Base-by-base conservation (phyloP, 2,329 filamentous ascomycete species). In the Fusarium albosuccineum region DNA sequence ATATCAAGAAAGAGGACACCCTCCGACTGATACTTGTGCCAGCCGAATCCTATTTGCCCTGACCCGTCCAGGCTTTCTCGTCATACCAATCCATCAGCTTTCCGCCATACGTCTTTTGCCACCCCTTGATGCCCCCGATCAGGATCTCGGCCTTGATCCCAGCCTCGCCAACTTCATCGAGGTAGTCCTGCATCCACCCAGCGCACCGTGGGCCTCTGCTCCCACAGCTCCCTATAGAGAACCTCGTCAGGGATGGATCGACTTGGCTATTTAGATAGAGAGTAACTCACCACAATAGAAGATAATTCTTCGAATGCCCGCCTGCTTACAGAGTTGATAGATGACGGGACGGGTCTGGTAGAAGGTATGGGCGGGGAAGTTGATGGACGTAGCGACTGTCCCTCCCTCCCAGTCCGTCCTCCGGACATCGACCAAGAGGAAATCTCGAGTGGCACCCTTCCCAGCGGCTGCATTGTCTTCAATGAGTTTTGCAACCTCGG, bases 331-430 rank as follows among this genome's bases (percentile, higher is more conserved):
- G 16, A 88, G 75, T 44, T 80, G 80, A 63, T 86, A 82, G 29
- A 87, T 72, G 6, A 77, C 75, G 5, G 81, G 78, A 6, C 85
- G 79, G 4, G 82, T 83, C 52, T 82, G 82, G 54, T 85, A 86
- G 39, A 88, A 80, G 11, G 80, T 83, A 55, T 88, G 85, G 9
- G 86, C 85, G 1, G 86, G 85, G 13, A 88, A 76, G 66, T 88
- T 87, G 64, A 91, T 79, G 1, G 87, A 88, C 3, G 82, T 83
- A 9, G 78, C 77, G 56, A 91, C 85, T 0, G 87, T 89, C 40
- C 88, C 89, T 27, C 89, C 89, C 71, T 83, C 81, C 78, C 83
- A 84, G 67, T 88, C 86, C 4, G 76, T 81, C 27, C 84, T 79
- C 16, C 85, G 81, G n/a, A 87, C 81, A 69, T 87, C 85, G 11